Base-by-base conservation (phyloP, 179 eudicot species). In the Amaranthus tricolor region DNA sequence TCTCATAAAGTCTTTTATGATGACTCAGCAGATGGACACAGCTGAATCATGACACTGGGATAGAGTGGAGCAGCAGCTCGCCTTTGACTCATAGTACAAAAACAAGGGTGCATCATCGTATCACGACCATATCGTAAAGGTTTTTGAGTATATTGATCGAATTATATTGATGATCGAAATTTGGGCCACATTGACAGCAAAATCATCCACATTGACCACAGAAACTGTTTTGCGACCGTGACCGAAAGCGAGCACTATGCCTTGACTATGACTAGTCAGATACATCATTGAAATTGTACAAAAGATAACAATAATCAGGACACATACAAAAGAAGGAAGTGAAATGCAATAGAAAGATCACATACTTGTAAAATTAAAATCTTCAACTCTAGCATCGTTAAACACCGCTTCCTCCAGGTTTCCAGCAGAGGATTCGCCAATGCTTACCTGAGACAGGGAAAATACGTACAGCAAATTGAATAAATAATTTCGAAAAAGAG, bases 291-390 rank as follows among this genome's bases (percentile, higher is more conserved):
- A 43, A 24, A 62, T 62, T 12, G 0, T 16, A 45, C 9, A 44
- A 49, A 50, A 21, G 54, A 57, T 70, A 75, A 67, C 73, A 65
- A 64, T 14, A 40, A 59, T 40, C n/a, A 13, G 14, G 73, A 70
- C 45, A 66, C 16, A 43, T 10, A 56, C 43, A 66, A 49, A 56
- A 66, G 15, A 56, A 47, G 9, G 62, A 59, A 65, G 66, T 20
- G 45, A 74, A 15, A 60, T 15, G 64, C 56, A 72, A 53, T 62
- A 64, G 21, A 71, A 55, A 72, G 20, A 62, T 44, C 31, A 73
- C 86, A 68, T 88, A 90, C 97, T 80, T 54, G 79, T 66, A 61
- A 80, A 79, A 71, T 71, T 40, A 54, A 51, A 64, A 74, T 77
- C 83, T 72, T 81, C 88, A 72, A 74, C 77, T 76, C 71, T 67